phyloP scores from a whole-genome alignment of 495 filamentous ascomycete genomes.

The Penicillium soppii region DNA sequence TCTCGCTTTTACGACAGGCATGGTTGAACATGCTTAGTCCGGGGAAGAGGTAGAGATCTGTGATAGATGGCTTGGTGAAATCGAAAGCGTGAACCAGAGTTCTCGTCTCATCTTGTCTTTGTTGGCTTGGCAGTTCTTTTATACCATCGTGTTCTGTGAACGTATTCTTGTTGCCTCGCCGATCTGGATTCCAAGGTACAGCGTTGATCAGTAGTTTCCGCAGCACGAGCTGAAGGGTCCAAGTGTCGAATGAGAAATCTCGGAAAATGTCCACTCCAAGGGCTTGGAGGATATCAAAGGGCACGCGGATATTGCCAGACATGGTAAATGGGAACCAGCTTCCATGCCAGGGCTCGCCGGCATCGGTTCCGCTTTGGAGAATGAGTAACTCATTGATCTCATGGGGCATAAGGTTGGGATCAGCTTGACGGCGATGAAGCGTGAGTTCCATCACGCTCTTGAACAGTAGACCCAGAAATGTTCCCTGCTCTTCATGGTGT shows the following conservation, averaged over 20 bases:
- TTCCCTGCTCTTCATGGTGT: slow-evolving; percentile 29
- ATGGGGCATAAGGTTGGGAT: slow-evolving; percentile 25
- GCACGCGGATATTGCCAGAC: slow-evolving; percentile 34
- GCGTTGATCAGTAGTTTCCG: slow-evolving; percentile 30
- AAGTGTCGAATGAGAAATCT: slow-evolving; percentile 38
- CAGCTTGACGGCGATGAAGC: slow-evolving; percentile 23
- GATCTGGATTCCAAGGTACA: slow-evolving; percentile 26
- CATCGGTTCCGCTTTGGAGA: slow-evolving; percentile 12
- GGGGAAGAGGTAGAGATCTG: slow-evolving; percentile 30
- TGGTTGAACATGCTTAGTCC: slow-evolving; percentile 38
- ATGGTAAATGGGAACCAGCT: slow-evolving; percentile 33
- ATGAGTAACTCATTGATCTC: slow-evolving; percentile 35
- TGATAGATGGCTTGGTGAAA: slow-evolving; percentile 21
- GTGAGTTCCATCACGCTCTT: slow-evolving; percentile 38
- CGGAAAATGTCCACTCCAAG: slow-evolving; percentile 42
- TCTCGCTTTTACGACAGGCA: slow-evolving; percentile 16
- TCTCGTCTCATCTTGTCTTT: too few species aligned
- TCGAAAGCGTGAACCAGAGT: too few species aligned
- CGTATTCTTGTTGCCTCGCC: slow-evolving; percentile 9
- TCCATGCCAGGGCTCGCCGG: slow-evolving; percentile 5
- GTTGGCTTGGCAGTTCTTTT: slow-evolving; percentile 11
- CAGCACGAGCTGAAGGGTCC: slow-evolving; percentile 35
- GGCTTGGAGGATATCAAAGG: slow-evolving; percentile 32
- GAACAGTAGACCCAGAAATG: slow-evolving; percentile 31
- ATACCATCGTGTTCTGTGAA: not conserved